Evolutionary conservation across 2,329 filamentous ascomycete species (phyloP).

Genomic region (Dothidotthia symphoricarpi): DNA sequence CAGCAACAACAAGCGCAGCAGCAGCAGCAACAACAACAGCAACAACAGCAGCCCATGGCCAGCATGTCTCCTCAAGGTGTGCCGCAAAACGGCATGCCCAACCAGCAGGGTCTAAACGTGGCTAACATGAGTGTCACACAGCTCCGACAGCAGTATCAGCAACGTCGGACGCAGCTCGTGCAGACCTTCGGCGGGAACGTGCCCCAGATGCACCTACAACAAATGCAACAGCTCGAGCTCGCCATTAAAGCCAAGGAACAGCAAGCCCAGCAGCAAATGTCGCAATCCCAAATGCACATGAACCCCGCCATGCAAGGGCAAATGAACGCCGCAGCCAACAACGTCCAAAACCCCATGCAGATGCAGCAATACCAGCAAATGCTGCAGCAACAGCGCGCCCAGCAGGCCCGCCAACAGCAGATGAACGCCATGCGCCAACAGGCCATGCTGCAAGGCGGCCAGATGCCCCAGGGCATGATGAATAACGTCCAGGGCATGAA

Average conservation of each 20-base stretch:
- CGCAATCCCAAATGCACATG: constrained; percentile 22
- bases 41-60: constrained; percentile 28
- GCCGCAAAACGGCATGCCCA: constrained; percentile 23
- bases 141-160: constrained; percentile 24
- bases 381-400: constrained; percentile 35
- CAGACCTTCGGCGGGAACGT: constrained; percentile 24
- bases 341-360: constrained; percentile 26
- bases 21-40: constrained; percentile 30
- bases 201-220: constrained; percentile 24
- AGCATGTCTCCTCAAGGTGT: constrained; percentile 28
- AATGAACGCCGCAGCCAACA: constrained; percentile 23
- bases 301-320: constrained; percentile 26
- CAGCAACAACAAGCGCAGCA: constrained; percentile 26
- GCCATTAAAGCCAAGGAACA: constrained; percentile 25
- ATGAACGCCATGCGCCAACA: constrained; percentile 35
- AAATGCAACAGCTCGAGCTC: constrained; percentile 32
- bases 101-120: constrained; percentile 21
- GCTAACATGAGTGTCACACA: constrained; percentile 31
- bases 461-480: constrained; percentile 35
- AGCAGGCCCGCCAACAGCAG: constrained; percentile 37
- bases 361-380: constrained; percentile 38
- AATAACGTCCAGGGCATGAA: constrained; percentile 36
- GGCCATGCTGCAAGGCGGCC: constrained; percentile 29
- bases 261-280: constrained; percentile 16
- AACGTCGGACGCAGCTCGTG: constrained; percentile 27